A percentile compares a stretch with the other conserved stretches of the same genome.
These are phyloP conservation scores for Botrytis hyacinthi DNA, from an alignment of 2,329 filamentous ascomycete species.

Conservation along the genomic window DNA sequence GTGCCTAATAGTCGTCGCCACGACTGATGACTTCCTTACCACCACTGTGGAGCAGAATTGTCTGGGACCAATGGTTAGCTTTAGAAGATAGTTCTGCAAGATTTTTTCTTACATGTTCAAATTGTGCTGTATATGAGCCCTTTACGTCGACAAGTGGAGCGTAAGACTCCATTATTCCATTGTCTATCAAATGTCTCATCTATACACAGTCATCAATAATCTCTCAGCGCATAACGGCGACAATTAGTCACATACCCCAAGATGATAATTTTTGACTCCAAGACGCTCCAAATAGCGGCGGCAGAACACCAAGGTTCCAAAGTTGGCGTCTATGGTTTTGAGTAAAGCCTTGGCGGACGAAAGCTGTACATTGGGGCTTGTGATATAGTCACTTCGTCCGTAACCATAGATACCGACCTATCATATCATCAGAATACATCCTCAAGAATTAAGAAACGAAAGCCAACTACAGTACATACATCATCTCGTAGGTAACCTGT, in stretches of 20 bases:
- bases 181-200: constrained; percentile 56
- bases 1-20: constrained; percentile 49
- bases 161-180: constrained; percentile 57
- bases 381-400: constrained; percentile 44
- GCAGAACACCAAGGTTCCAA: constrained; percentile 60
- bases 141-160: constrained; percentile 55
- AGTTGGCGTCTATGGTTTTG: constrained; percentile 60
- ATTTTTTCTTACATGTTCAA: constrained; percentile 50
- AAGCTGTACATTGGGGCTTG: constrained; percentile 43
- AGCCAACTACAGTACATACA: constrained; percentile 35
- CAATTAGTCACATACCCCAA: constrained; percentile 47
- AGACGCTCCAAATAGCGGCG: constrained; percentile 62
- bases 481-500: constrained; percentile 49
- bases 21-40: constrained; percentile 53
- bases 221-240: constrained; percentile 1
- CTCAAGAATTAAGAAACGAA: constrained; percentile 2
- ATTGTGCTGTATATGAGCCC: constrained; percentile 63
- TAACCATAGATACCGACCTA: constrained; percentile 54
- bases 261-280: constrained; percentile 57
- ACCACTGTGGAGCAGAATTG: constrained; percentile 46
- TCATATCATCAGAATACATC: constrained; percentile 22
- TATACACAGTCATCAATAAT: constrained; percentile 36
- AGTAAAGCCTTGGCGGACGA: constrained; percentile 55
- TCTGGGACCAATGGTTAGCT: constrained; percentile 40
- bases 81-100: neutral